phyloP scores from a whole-genome alignment of 768 basidiomycete genomes.

The Leucocoprinus sp. region DNA sequence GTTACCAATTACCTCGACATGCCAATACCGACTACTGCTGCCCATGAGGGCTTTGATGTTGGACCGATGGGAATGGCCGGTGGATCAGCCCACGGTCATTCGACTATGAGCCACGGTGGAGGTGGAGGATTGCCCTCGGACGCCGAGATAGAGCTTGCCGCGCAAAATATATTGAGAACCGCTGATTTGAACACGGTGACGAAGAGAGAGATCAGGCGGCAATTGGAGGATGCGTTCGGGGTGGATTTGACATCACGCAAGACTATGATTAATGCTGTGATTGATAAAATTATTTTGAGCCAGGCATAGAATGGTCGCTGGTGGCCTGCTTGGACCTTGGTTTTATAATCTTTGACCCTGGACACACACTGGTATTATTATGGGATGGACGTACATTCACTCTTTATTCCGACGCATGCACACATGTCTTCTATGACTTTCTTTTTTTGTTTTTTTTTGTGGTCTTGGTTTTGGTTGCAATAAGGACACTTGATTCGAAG shows the following conservation, averaged over 20 bases:
- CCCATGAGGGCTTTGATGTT: slow-evolving; percentile 42
- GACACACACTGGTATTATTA: slow-evolving; percentile 1
- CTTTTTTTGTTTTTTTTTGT: slow-evolving; percentile 1
- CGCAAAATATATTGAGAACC: slow-evolving; percentile 61
- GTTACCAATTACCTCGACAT: slow-evolving; percentile 73
- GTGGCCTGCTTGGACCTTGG: neutral
- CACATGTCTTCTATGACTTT: neutral
- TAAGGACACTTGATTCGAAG: slow-evolving; percentile 2
- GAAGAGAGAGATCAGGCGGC: slow-evolving; percentile 82
- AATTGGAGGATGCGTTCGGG: slow-evolving; percentile 76
- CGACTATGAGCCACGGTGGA: too few relatives aligned
- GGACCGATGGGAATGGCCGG: neutral
- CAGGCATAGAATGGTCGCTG: slow-evolving; percentile 21
- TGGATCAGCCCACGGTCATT: slow-evolving; percentile 7
- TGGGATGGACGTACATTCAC: neutral
- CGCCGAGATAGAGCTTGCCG: slow-evolving; percentile 63
- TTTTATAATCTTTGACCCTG: neutral
- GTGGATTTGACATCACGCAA: slow-evolving; percentile 70
- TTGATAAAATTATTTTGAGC: slow-evolving; percentile 60
- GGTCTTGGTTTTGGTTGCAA: slow-evolving; percentile 2
- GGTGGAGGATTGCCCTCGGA: slow-evolving; percentile 50
- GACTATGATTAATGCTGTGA: slow-evolving; percentile 65
- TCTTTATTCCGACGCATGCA: slow-evolving; percentile 5
- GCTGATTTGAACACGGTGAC: slow-evolving; percentile 89
- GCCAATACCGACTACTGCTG: slow-evolving; percentile 45